Percentiles rank a stretch among this genome's conserved stretches.
Evolutionary conservation across 2,329 filamentous ascomycete genomes (phyloP).

Genomic region (Apiospora phragmitis): DNA sequence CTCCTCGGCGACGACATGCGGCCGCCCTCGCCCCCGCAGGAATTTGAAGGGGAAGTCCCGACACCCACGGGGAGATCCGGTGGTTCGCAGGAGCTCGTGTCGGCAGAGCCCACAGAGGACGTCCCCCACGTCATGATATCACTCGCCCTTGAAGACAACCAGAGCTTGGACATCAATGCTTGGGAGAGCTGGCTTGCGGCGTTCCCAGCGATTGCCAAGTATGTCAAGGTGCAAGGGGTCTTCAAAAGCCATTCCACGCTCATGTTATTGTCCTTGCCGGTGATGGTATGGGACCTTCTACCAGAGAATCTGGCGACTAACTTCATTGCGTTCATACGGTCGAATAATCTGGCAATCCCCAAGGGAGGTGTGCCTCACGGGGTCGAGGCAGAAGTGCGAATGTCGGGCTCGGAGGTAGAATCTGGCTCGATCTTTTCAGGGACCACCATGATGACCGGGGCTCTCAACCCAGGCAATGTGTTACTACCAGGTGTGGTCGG

Average conservation of each 20-base stretch:
- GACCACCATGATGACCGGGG: constrained; percentile 26
- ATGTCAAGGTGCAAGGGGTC: constrained; percentile 61
- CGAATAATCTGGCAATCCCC: constrained; percentile 51
- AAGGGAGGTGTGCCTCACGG: constrained; percentile 20
- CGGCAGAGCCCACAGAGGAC: constrained; percentile 52
- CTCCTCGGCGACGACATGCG: constrained; percentile 33
- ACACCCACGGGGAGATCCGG: constrained; percentile 29
- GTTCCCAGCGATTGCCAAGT: constrained; percentile 59
- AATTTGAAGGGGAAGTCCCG: constrained; percentile 23
- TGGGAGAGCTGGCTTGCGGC: constrained; percentile 59
- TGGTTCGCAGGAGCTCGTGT: constrained; percentile 27
- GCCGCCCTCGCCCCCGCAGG: constrained; percentile 39
- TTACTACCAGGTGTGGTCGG: constrained; percentile 15
- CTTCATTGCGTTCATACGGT: constrained; percentile 60
- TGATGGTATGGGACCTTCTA: constrained; percentile 60
- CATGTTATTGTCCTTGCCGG: constrained; percentile 57
- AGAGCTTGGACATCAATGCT: constrained; percentile 55
- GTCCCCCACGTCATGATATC: constrained; percentile 63
- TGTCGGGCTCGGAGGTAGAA: constrained; percentile 23
- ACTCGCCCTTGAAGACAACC: constrained; percentile 58
- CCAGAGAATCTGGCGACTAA: constrained; percentile 58
- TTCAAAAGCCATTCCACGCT: constrained; percentile 63
- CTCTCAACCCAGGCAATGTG: constrained; percentile 6
- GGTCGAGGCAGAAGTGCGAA: constrained; percentile 18
- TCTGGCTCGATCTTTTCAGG: constrained; percentile 29